phyloP scores from a whole-genome alignment of 345 rosid genomes.

The Dipteronia sinensis region DNA sequence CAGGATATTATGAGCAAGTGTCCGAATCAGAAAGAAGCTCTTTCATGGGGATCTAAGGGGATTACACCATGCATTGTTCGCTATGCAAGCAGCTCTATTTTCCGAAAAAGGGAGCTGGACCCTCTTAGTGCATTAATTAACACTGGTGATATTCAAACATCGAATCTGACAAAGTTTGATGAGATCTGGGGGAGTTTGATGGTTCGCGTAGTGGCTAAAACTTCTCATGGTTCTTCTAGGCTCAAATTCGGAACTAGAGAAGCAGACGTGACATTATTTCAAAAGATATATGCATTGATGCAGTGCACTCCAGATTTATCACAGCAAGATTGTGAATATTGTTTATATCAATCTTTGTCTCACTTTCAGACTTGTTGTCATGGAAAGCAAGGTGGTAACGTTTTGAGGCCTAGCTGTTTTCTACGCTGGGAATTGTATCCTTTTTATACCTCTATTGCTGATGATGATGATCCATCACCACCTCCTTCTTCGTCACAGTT shows the following conservation, averaged over 20 bases:
- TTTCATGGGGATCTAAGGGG: neutral
- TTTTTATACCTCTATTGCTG: neutral
- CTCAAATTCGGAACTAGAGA: neutral
- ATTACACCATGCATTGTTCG: neutral
- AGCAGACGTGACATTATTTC: neutral
- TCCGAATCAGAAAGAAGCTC: slow-evolving; percentile 22
- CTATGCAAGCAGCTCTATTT: slow-evolving; percentile 22
- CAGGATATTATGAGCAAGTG: slow-evolving; percentile 11
- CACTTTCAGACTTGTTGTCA: neutral
- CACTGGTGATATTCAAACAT: neutral
- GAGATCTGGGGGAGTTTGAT: no score
- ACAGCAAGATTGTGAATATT: neutral
- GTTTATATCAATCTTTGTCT: neutral
- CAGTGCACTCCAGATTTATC: neutral
- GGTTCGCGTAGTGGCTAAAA: neutral
- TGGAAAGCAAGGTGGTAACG: neutral
- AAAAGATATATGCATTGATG: neutral
- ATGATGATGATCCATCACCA: neutral
- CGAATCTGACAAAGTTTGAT: neutral
- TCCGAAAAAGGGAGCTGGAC: neutral
- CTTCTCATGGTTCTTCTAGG: neutral
- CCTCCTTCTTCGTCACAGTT: no score
- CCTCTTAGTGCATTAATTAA: neutral
- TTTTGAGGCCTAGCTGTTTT: neutral
- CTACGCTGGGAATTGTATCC: neutral